A percentile compares a stretch with the other conserved stretches of the same genome.
phyloP scores from a whole-genome alignment of 2,329 filamentous ascomycete species.

The Cladosporium austrohemisphaericum region DNA sequence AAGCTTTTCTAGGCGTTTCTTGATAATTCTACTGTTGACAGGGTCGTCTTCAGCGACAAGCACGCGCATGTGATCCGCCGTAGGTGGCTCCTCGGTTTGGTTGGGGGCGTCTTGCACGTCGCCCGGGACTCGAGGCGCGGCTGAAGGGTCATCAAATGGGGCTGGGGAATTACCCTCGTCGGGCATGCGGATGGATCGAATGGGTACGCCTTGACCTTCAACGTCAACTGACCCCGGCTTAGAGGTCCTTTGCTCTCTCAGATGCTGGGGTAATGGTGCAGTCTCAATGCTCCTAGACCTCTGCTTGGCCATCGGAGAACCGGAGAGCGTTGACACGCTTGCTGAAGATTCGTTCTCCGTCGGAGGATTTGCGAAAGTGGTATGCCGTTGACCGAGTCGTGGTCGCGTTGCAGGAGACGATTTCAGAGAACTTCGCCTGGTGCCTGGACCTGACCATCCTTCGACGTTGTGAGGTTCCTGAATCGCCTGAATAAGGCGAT shows the following conservation, averaged over 20 bases:
- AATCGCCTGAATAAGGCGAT: conserved; percentile 69
- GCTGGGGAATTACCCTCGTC: conserved; percentile 35
- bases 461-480: conserved; percentile 51
- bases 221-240: conserved; percentile 39
- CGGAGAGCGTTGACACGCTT: too few species aligned
- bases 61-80: conserved; percentile 54
- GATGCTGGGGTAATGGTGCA: conserved; percentile 20
- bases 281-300: conserved; percentile 25
- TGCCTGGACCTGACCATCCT: conserved; percentile 20
- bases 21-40: conserved; percentile 77
- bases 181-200: conserved; percentile 46
- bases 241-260: conserved; percentile 43
- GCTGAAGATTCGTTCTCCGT: too few species aligned
- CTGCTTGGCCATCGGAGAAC: conserved; percentile 14
- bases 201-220: conserved; percentile 38
- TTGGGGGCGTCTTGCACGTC: neutral
- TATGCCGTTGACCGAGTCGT: conserved; percentile 25
- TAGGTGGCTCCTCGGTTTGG: conserved; percentile 16
- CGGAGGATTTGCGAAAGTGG: neutral
- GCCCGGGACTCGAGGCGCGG: neutral
- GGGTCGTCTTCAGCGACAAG: conserved; percentile 86
- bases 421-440: conserved; percentile 3
- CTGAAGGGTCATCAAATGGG: neutral
- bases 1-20: conserved; percentile 72
- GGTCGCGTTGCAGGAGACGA: conserved; percentile 18